phyloP scores from a whole-genome alignment of 2,329 filamentous ascomycete genomes.

The Ceratocystis colombiana region DNA sequence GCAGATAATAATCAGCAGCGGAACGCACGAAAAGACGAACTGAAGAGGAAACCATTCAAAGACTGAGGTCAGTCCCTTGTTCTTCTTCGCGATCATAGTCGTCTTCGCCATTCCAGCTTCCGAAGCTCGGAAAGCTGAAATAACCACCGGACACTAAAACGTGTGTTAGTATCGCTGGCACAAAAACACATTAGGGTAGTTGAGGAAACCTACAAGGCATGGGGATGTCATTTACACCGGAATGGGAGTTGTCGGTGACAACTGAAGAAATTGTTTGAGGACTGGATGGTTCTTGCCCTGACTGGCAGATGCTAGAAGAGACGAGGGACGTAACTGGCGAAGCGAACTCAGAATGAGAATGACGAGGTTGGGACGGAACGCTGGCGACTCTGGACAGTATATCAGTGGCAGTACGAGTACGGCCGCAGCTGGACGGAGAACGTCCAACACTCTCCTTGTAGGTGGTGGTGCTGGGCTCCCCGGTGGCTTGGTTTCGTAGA shows the following conservation, averaged over 20 bases:
- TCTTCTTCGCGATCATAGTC: slow-evolving; percentile 24
- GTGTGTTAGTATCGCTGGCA: background rate
- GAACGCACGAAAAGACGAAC: background rate
- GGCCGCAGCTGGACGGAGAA: slow-evolving; percentile 21
- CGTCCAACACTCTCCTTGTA: slow-evolving; percentile 23
- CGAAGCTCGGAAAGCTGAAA: slow-evolving; percentile 65
- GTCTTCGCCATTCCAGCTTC: slow-evolving; percentile 48
- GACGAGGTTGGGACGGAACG: slow-evolving; percentile 20
- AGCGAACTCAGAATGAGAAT: slow-evolving; percentile 14
- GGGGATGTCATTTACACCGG: slow-evolving; percentile 17
- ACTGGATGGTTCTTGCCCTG: slow-evolving; percentile 15
- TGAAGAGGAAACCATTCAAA: background rate
- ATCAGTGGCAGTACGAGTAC: slow-evolving; percentile 23
- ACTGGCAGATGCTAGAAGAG: slow-evolving; percentile 5
- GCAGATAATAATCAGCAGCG: background rate
- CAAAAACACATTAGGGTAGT: slow-evolving; percentile 26
- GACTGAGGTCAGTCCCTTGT: slow-evolving; percentile 3
- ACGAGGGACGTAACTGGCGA: slow-evolving; percentile 22
- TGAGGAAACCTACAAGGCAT: slow-evolving; percentile 29
- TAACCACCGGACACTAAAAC: slow-evolving; percentile 36
- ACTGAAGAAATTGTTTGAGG: slow-evolving; percentile 17
- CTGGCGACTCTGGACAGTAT: slow-evolving; percentile 23
- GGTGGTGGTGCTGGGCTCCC: slow-evolving; percentile 23
- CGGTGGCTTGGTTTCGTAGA: slow-evolving; percentile 24
- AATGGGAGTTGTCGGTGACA: background rate